phyloP scores from a whole-genome alignment of 106 monocot genomes.

The Dactylorhiza incarnata region DNA sequence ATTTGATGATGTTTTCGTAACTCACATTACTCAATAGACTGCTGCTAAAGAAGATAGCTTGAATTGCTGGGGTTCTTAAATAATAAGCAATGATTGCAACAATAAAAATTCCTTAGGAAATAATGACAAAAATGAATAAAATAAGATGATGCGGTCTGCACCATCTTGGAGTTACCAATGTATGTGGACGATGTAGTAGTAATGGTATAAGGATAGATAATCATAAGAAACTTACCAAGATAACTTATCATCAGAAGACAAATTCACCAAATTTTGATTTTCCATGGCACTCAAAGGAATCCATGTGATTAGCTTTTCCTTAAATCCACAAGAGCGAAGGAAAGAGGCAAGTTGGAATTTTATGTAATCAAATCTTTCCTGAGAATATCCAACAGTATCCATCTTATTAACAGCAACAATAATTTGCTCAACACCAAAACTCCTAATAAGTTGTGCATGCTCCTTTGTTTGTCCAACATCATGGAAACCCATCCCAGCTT shows the following conservation, averaged over 20 bases:
- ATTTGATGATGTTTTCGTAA: no score
- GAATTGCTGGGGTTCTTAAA: not conserved
- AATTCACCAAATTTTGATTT: conserved; percentile 68
- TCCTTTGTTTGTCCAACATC: conserved; percentile 84
- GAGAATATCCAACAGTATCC: conserved; percentile 68
- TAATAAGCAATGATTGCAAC: not conserved
- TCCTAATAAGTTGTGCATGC: conserved; percentile 90
- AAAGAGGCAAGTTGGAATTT: conserved; percentile 58
- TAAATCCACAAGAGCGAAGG: conserved; percentile 72
- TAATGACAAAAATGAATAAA: not conserved
- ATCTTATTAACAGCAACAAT: conserved; percentile 87
- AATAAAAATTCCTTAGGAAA: not conserved
- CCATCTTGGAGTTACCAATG: not conserved
- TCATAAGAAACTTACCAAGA: conserved; percentile 38
- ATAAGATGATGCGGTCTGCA: not conserved
- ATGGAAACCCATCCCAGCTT: conserved; percentile 77
- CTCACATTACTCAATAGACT: not conserved
- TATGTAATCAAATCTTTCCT: conserved; percentile 65
- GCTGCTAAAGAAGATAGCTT: not conserved
- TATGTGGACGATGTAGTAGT: not conserved
- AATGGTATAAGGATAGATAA: not conserved
- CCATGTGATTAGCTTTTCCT: conserved; percentile 61
- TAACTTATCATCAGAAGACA: conserved; percentile 48
- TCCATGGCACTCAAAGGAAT: conserved; percentile 77
- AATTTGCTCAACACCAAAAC: conserved; percentile 88